Evolutionary conservation across 768 basidiomycete genomes (phyloP).

Genomic region (Porpolomopsis calyptriformis): DNA sequence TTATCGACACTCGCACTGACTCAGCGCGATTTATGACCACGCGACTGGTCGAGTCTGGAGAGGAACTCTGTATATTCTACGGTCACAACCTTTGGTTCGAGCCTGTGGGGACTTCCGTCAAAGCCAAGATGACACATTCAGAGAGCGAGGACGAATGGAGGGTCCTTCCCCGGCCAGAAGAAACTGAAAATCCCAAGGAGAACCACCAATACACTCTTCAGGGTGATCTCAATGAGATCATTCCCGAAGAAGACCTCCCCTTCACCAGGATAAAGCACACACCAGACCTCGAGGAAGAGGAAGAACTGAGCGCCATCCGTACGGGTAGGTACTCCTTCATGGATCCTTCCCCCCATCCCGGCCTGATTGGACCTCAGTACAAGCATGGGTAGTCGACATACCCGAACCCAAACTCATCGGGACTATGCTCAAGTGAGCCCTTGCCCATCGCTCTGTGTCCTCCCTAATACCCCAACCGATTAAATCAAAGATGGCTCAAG

Average conservation of each 20-base stretch:
- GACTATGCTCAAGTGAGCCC: constrained; percentile 48
- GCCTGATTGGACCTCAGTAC: constrained; percentile 29
- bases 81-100: constrained; percentile 60
- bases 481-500: constrained; percentile 57
- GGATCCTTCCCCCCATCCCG: background rate
- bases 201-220: too few relatives aligned
- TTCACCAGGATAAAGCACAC: constrained; percentile 51
- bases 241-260: constrained; percentile 52
- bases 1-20: constrained; percentile 39
- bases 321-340: constrained; percentile 32
- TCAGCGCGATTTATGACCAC: constrained; percentile 54
- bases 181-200: too few relatives aligned
- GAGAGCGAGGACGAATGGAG: too few relatives aligned
- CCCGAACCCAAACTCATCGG: constrained; percentile 49
- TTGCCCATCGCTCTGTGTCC: background rate
- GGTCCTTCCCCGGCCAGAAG: too few relatives aligned
- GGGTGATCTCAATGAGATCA: constrained; percentile 35
- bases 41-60: constrained; percentile 41
- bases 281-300: constrained; percentile 62
- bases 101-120: constrained; percentile 14
- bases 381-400: constrained; percentile 72
- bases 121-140: too few relatives aligned
- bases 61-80: constrained; percentile 77
- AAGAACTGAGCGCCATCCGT: constrained; percentile 42
- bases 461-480: background rate